Evolutionary conservation across 805 yeast species (phyloP), one percentile per base, ranked within the genome.

Genomic region (Lipomyces spencermartinsiae): DNA sequence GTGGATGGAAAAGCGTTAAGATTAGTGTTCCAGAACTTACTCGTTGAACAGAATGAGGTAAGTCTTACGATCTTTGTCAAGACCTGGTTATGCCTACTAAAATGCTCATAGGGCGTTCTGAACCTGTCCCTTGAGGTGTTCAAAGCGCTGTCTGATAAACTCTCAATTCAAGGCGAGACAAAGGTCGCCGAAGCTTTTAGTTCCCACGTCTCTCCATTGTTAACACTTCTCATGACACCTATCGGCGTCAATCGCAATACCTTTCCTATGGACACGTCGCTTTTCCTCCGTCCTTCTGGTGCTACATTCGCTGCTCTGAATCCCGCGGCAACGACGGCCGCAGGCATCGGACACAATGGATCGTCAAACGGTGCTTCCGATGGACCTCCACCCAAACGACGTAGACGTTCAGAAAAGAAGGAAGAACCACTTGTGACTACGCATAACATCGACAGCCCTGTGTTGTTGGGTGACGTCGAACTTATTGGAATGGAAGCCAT

Each of bases 161-260:
- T 69, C 4, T 43, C 62, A 4, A 59, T 49, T 12, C 65, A 60
- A 33, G 59, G 63, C 34, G 71, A 64, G 35, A 29, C 68, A 19
- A 55, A 51, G 22, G 78, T 90, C 70, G 90, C 87, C 59, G 80
- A 78, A 1, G 77, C 86, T 1, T 86, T 92, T 70, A 78, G 81
- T 2, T 80, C 81, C 3, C 93, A 91, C 74, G 80, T 86, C 60
- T 81, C 80, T 59, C 89, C 92, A 7, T 81, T 89, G 68, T 69
- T 60, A 63, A 85, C 87, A 16, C 81, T 95, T 57, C 76, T 92
- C 58, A 89, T 92, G 89, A 94, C 98, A 0, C 99, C 99, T 2
- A 90, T 95, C 67, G 99, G 99, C 69, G 87, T 93, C 64, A 90
- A 97, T 3, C 87, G 98, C 71, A 91, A 89, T 76, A 91, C 89